Percentiles rank a stretch among this genome's conserved stretches.
Conservation (phyloP, 2,329 filamentous ascomycete species). For the Pestalotiopsis sp. region DNA sequence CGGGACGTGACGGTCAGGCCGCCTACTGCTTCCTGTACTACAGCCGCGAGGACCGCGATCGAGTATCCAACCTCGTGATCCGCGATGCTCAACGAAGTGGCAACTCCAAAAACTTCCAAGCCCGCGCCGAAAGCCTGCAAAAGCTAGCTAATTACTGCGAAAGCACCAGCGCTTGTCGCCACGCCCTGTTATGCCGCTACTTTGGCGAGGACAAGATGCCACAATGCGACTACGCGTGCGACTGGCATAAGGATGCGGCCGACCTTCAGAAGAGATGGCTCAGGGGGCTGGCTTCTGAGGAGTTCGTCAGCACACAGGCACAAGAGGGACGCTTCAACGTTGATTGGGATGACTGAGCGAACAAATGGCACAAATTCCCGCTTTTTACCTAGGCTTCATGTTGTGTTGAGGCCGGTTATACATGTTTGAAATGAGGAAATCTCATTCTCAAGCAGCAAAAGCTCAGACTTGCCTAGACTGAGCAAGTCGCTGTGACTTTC, state of each 20-base stretch:
- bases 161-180: slow-evolving; percentile 71
- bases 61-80: slow-evolving; percentile 62
- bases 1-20: slow-evolving; percentile 86
- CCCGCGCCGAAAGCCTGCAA: slow-evolving; percentile 64
- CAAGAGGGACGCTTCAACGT: slow-evolving; percentile 60
- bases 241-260: slow-evolving; percentile 72
- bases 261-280: slow-evolving; percentile 60
- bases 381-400: not conserved
- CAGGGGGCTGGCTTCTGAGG: slow-evolving; percentile 59
- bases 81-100: slow-evolving; percentile 47
- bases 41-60: slow-evolving; percentile 81
- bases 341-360: slow-evolving; percentile 50
- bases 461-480: no score
- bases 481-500: no score
- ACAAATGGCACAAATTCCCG: not conserved
- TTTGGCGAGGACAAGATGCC: slow-evolving; percentile 69
- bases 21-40: slow-evolving; percentile 90
- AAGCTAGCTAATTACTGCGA: slow-evolving; percentile 83
- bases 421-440: no score
- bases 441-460: no score
- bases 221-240: slow-evolving; percentile 74
- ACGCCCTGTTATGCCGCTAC: slow-evolving; percentile 74
- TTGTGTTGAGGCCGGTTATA: no score
- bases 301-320: slow-evolving; percentile 66
- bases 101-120: slow-evolving; percentile 40